phyloP scores from a whole-genome alignment of 2,329 filamentous ascomycete genomes.

The Grosmannia clavigera region DNA sequence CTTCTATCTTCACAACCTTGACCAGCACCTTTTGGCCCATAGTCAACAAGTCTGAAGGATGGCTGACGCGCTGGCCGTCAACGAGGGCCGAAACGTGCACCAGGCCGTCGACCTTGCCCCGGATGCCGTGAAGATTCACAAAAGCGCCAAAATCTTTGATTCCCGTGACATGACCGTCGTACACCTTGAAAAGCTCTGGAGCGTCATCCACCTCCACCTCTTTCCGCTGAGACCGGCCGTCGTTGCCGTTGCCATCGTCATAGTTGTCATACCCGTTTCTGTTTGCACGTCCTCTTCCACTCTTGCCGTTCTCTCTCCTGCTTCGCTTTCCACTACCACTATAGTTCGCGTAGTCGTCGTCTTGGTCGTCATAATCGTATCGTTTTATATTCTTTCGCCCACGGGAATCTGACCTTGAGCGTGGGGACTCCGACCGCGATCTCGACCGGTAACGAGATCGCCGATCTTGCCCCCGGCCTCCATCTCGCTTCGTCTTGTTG shows the following conservation, averaged over 20 bases:
- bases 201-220: slow-evolving; percentile 67
- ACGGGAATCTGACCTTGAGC: slow-evolving; percentile 29
- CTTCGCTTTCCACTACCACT: slow-evolving; percentile 26
- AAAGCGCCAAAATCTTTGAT: slow-evolving; percentile 95
- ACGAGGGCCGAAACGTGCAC: slow-evolving; percentile 88
- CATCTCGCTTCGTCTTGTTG: slow-evolving; percentile 34
- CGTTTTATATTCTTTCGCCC: slow-evolving; percentile 23
- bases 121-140: slow-evolving; percentile 79
- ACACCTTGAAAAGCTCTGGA: slow-evolving; percentile 75
- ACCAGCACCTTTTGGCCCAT: slow-evolving; percentile 79
- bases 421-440: slow-evolving; percentile 27
- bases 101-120: slow-evolving; percentile 79
- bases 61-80: slow-evolving; percentile 74
- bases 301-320: slow-evolving; percentile 25
- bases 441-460: slow-evolving; percentile 24
- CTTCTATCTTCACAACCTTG: slow-evolving; percentile 81
- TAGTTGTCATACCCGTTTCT: slow-evolving; percentile 26
- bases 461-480: slow-evolving; percentile 26
- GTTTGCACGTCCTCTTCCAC: slow-evolving; percentile 18
- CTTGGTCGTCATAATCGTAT: slow-evolving; percentile 20
- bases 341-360: slow-evolving; percentile 21
- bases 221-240: slow-evolving; percentile 44
- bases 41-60: slow-evolving; percentile 77
- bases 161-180: slow-evolving; percentile 79
- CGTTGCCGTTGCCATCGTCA: slow-evolving; percentile 32